Percentiles rank a stretch among this genome's conserved stretches.
phyloP scores from a whole-genome alignment of 2,329 filamentous ascomycete genomes.

The Exophiala phaeomuriformis region DNA sequence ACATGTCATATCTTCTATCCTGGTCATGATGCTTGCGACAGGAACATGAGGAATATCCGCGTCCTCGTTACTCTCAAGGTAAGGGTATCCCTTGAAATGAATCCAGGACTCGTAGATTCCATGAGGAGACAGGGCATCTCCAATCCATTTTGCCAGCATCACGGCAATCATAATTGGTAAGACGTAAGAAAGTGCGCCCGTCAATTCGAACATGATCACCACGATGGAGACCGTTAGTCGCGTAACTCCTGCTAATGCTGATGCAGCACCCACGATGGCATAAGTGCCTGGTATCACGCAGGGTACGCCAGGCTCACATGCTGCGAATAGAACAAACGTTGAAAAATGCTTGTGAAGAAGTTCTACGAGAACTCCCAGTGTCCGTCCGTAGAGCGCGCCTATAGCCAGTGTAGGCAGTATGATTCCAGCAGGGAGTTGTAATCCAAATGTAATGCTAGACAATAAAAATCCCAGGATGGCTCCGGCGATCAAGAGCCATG shows the following conservation, averaged over 20 bases:
- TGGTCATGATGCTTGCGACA: slow-evolving; percentile 84
- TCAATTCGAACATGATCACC: slow-evolving; percentile 99
- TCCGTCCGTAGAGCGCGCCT: slow-evolving; percentile 80
- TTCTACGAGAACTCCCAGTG: slow-evolving; percentile 80
- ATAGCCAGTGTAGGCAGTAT: slow-evolving; percentile 95
- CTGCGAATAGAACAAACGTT: slow-evolving; percentile 65
- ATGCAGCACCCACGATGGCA: slow-evolving; percentile 89
- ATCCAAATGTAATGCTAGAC: slow-evolving; percentile 79
- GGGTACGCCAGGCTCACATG: slow-evolving; percentile 75
- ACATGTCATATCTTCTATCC: slow-evolving; percentile 80
- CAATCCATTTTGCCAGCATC: slow-evolving; percentile 97
- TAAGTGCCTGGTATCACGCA: slow-evolving; percentile 95
- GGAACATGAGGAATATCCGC: slow-evolving; percentile 70
- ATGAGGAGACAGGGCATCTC: slow-evolving; percentile 83
- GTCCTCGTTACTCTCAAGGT: slow-evolving; percentile 85
- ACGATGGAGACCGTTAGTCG: slow-evolving; percentile 97
- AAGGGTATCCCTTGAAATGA: slow-evolving; percentile 89
- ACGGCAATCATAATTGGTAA: slow-evolving; percentile 98
- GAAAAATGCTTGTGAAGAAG: slow-evolving; percentile 78
- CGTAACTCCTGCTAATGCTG: slow-evolving; percentile 87
- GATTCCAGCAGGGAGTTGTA: slow-evolving; percentile 91
- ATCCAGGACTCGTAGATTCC: slow-evolving; percentile 99
- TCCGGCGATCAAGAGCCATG: slow-evolving; percentile 74
- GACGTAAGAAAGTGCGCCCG: slow-evolving; percentile 89
- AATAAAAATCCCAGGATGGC: slow-evolving; percentile 78